phyloP scores from a whole-genome alignment of 2,329 filamentous ascomycete species.

The Trichoderma sp. region DNA sequence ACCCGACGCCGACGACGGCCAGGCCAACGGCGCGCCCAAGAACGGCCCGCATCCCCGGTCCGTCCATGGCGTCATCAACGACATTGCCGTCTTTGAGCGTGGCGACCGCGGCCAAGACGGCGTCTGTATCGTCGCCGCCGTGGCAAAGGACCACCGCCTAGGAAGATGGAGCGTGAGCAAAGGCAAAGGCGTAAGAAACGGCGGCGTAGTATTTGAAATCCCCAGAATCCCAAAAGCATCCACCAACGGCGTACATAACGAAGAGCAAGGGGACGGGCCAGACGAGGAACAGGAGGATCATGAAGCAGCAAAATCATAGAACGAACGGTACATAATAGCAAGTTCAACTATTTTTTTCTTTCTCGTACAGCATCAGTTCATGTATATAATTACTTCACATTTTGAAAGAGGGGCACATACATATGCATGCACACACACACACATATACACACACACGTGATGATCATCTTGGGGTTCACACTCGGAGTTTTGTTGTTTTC shows the following conservation, averaged over 20 bases:
- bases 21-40: constrained; percentile 22
- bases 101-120: constrained; percentile 74
- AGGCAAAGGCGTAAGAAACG: constrained; percentile 65
- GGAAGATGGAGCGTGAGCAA: constrained; percentile 70
- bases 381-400: constrained; percentile 10
- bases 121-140: constrained; percentile 77
- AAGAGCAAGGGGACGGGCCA: constrained; percentile 15
- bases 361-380: constrained; percentile 12
- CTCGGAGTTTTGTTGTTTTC: neutral
- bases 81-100: constrained; percentile 80
- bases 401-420: constrained; percentile 1
- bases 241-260: constrained; percentile 35
- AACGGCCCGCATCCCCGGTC: constrained; percentile 30
- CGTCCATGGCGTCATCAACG: constrained; percentile 80
- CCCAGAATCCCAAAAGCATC: constrained; percentile 43
- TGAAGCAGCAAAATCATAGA: neutral
- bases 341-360: constrained; percentile 25
- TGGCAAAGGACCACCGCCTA: constrained; percentile 81
- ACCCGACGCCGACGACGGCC: neutral
- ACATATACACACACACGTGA: too few species aligned
- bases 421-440: neutral
- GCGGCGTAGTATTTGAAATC: constrained; percentile 84
- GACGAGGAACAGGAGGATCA: constrained; percentile 18
- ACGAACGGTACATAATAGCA: constrained; percentile 21
- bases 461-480: neutral